Evolutionary conservation across 768 basidiomycete genomes (phyloP).

Genomic region (Myochromella boudieri): DNA sequence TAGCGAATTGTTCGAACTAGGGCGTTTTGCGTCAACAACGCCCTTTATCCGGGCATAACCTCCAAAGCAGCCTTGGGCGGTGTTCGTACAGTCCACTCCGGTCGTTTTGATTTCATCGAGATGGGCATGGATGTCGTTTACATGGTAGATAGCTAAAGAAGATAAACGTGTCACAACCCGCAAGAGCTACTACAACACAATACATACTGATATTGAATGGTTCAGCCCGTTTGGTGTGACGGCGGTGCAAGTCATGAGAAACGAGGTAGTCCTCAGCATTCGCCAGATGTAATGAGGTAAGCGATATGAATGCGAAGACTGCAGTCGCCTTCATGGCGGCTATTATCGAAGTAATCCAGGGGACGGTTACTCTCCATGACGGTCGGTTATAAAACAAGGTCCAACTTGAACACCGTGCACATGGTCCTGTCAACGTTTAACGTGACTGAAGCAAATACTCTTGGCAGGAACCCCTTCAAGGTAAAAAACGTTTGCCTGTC

Average conservation of each 20-base stretch:
- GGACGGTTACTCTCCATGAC: too few relatives aligned
- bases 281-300: background rate
- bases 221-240: background rate
- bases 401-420: too few relatives aligned
- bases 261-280: constrained; percentile 7
- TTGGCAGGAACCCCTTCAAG: too few relatives aligned
- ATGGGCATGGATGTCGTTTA: constrained; percentile 11
- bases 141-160: constrained; percentile 5
- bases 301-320: background rate
- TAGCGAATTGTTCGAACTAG: constrained; percentile 6
- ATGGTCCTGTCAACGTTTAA: too few relatives aligned
- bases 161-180: background rate
- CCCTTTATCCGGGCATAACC: constrained; percentile 10
- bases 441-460: too few relatives aligned
- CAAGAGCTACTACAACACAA: background rate
- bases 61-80: constrained; percentile 2
- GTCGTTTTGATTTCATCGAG: constrained; percentile 7
- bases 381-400: too few relatives aligned
- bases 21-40: constrained; percentile 6
- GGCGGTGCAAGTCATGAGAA: background rate
- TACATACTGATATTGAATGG: constrained; percentile 1
- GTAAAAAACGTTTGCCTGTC: too few relatives aligned
- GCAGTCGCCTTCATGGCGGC: background rate
- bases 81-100: constrained; percentile 1
- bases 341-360: too few relatives aligned